A percentile compares a stretch with the other conserved stretches of the same genome.
Evolutionary conservation across 2,329 filamentous ascomycete species (phyloP).

Genomic region (Mycosphaerelloides madeirae): DNA sequence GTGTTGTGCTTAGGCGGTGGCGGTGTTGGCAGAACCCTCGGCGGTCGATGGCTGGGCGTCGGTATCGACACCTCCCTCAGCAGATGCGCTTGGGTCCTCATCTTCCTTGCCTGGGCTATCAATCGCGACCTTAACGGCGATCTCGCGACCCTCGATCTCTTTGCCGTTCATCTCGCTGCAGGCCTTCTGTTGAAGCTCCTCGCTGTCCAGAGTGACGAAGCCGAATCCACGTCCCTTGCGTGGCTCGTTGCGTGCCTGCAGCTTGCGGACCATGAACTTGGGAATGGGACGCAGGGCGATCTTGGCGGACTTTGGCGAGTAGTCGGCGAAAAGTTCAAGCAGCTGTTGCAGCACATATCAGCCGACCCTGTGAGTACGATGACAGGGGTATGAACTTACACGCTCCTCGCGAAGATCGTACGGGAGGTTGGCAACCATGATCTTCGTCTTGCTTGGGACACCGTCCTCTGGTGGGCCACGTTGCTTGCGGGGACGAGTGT

Average conservation of each 20-base stretch:
- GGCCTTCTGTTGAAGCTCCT: slow-evolving; percentile 96
- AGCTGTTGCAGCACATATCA: slow-evolving; percentile 59
- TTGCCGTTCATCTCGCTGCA: slow-evolving; percentile 98
- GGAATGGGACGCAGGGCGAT: slow-evolving; percentile 97
- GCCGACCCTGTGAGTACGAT: slow-evolving; percentile 7
- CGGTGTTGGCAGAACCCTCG: slow-evolving; percentile 32
- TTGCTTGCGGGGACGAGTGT: slow-evolving; percentile 63
- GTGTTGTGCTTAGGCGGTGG: slow-evolving; percentile 25
- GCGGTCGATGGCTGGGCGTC: slow-evolving; percentile 31
- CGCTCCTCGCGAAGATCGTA: slow-evolving; percentile 98
- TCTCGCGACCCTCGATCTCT: slow-evolving; percentile 97
- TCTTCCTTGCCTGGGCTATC: slow-evolving; percentile 99
- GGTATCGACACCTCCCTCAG: slow-evolving; percentile 36
- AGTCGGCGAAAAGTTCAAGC: slow-evolving; percentile 92
- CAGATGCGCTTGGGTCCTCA: slow-evolving; percentile 53
- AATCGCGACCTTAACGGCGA: slow-evolving; percentile 99
- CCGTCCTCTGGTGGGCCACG: slow-evolving; percentile 96
- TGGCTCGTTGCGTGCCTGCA: slow-evolving; percentile 93
- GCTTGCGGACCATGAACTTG: slow-evolving; percentile 99
- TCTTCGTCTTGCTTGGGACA: slow-evolving; percentile 98
- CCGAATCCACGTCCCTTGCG: slow-evolving; percentile 99
- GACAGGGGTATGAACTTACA: slow-evolving; percentile 50
- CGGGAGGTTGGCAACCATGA: slow-evolving; percentile 99
- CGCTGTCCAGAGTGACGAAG: slow-evolving; percentile 91
- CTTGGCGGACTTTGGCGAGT: slow-evolving; percentile 91